Evolutionary conservation across 2,329 filamentous ascomycete genomes (phyloP), one percentile per base, ranked within the genome.

Genomic region (Fusarium multiceps): DNA sequence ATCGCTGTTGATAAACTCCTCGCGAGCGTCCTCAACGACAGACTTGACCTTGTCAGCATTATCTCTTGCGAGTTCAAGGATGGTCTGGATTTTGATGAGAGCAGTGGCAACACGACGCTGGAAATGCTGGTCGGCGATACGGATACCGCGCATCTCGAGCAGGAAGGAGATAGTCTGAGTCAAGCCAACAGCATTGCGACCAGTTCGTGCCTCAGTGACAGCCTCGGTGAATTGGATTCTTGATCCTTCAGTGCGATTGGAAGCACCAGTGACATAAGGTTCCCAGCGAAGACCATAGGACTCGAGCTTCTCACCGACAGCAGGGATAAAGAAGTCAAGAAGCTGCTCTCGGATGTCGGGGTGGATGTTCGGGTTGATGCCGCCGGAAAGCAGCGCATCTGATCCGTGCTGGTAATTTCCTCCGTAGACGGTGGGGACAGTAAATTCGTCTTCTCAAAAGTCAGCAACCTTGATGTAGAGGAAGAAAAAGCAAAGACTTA

Each of bases 331-430:
- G 11, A 68, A 47, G 4, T 63, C 58, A 0, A 59, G 51, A 1
- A 63, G 6, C 6, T 59, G 47, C 7, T 68, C 45, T 4, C 65
- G 63, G 7, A 68, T 68, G 3, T 42, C n/a, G 1, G 53, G 30
- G 11, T 68, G 63, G 0, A 59, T 68, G 6, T 68, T 68, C 0
- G 45, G 65, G 20, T 68, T 68, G 4, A 57, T 68, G 3, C 63
- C 65, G 1, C 47, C 53, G 0, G 51, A 53, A 0, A 68, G 13
- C 0, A 68, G 42, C 10, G 63, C n/a, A 11, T 68, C 65, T 2
- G 51, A 20, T 0, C 47, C 63, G 4, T 63, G 51, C 2, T 64
- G 63, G 11, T 68, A 68, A 1, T 30, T 41, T 3, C 63, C 65
- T 1, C 63, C 63, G 4, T 63, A 63, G 2, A 63, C 40, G 0